Evolutionary conservation across 1,139 yeast genomes (phyloP), one percentile per base, ranked within the genome.

Genomic region (Hemisphaericaspora lyxosophila): DNA sequence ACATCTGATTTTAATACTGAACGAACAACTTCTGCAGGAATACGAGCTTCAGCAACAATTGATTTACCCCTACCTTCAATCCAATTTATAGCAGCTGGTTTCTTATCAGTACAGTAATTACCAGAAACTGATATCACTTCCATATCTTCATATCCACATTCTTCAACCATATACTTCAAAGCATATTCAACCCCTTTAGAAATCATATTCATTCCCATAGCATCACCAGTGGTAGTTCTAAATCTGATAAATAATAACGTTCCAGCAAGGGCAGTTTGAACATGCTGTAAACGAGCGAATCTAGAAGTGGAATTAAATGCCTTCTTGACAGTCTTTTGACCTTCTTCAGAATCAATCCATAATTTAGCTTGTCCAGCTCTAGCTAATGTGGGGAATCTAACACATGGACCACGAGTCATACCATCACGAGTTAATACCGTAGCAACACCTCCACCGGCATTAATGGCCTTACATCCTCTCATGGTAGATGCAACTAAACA

Each of bases 151-250:
- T 92, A 92, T 3, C 97, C 97, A 59, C 85, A 84, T 53, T 84
- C 89, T 55, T 85, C 88, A 35, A 76, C 80, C 96, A 92, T 89
- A 59, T 75, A 80, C 49, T 82, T 81, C 57, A 92, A 76, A 2
- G 96, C 79, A 60, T 72, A 74, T 62, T 94, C 99, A 37, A 88
- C 97, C 62, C 98, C 99, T 66, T 92, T 92, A 23, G 98, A 92
- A 49, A 92, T 94, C 99, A 92, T 94, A 60, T 92, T 92, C 99
- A 92, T 92, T 49, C 98, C 99, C 99, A 92, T 92, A 14, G 98
- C 98, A 70, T 92, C 99, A 63, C 99, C 99, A 25, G 99, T 92
- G 30, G 96, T 89, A 19, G 99, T 92, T 59, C 90, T 81, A 72
- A 92, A 92, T 55, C 98, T 81, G 53, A 94, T 84, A 57, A 78